Base-by-base conservation (phyloP, 1,284 basidiomycete genomes). In the Microbotryum saponariae region DNA sequence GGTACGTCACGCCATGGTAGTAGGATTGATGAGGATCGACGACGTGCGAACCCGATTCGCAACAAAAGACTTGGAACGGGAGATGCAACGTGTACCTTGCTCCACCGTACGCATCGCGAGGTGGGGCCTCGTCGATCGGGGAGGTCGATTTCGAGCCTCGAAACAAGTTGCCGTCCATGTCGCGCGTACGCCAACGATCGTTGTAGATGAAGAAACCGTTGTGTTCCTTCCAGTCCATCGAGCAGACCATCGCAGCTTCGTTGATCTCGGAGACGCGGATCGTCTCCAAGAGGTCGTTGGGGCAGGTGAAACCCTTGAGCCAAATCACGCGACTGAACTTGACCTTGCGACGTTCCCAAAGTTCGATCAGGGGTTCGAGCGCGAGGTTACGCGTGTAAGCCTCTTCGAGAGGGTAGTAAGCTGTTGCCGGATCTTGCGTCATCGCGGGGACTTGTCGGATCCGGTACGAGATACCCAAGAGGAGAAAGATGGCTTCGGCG, bases 171-270 rank as follows among this genome's bases (percentile, higher is more conserved):
- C 92, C 92, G 70, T 87, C 88, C 71, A 97, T 92, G 73, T 97
- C 92, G 45, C 92, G 85, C 8, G 92, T 96, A 56, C 92, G 81
- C 92, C 92, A 97, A 63, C 92, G 82, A 76, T 94, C 92, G 27
- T 91, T 94, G 77, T 94, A 96, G 70, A 96, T 91, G 78, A 94
- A 97, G 77, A 91, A 88, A 0, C 91, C 91, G 69, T 91, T 89
- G 74, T 91, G 88, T 76, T 97, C 91, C 27, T 91, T 91, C 92
- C 92, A 97, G 74, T 97, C 92, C 92, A 96, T 96, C 27, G 91
- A 91, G 74, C 92, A 96, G 2, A 94, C 90, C 89, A 97, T 91
- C 1, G 90, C 89, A 0, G 92, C 92, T 70, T 90, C 84, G 74
- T 96, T 97, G 46, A 82, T 81, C 68, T 88, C 81, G 74, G 87